Conservation (phyloP, 495 filamentous ascomycete species). For the Aspergillus kassunensis region DNA sequence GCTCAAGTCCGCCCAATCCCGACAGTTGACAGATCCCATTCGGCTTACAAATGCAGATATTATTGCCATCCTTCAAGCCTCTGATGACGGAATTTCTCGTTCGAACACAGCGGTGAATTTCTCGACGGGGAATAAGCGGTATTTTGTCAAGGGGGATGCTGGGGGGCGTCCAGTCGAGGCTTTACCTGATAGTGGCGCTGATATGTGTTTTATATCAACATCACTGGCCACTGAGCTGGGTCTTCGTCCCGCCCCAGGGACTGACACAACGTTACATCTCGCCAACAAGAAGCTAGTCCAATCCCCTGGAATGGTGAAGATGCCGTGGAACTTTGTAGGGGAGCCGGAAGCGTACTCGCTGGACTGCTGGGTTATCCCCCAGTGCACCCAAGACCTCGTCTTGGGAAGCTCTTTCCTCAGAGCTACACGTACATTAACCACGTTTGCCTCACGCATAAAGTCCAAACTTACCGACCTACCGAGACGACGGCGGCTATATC, state of each 20-base stretch:
- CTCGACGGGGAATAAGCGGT: not conserved
- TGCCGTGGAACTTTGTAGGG: not conserved
- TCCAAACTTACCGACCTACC: not conserved
- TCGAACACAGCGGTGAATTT: not conserved
- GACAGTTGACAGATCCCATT: too few species aligned
- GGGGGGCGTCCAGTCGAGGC: not conserved
- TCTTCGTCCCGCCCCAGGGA: not conserved
- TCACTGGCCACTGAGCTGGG: not conserved
- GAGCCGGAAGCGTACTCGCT: not conserved
- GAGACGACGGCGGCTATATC: not conserved
- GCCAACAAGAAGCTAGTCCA: not conserved
- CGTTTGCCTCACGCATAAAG: not conserved
- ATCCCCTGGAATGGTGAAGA: not conserved
- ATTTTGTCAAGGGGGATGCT: not conserved
- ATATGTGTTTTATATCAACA: not conserved
- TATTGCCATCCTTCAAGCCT: too few species aligned
- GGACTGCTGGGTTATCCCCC: not conserved
- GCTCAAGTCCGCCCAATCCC: too few species aligned
- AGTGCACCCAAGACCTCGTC: not conserved
- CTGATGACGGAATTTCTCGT: too few species aligned
- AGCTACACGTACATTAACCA: not conserved
- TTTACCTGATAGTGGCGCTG: not conserved
- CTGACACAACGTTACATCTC: not conserved
- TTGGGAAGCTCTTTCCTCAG: not conserved
- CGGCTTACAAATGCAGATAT: too few species aligned